A percentile compares a stretch with the other conserved stretches of the same genome.
Conservation (phyloP, 257 asterid genomes). For the Pogostemon cablin region DNA sequence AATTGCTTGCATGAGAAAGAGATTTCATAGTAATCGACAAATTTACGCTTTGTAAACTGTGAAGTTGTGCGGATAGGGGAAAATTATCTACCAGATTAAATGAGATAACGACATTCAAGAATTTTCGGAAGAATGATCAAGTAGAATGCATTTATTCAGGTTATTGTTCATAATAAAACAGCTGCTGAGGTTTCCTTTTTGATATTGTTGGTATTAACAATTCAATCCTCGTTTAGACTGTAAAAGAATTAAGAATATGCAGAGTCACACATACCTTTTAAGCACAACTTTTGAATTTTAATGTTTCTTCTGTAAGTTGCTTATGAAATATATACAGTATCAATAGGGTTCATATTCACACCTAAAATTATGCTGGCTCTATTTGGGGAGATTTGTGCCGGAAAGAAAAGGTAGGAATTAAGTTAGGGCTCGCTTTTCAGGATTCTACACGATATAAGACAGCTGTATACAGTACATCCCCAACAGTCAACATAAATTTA, state of each 20-base stretch:
- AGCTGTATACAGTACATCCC: not conserved
- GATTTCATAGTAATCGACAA: not conserved
- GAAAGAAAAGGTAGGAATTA: not conserved
- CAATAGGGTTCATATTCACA: slow-evolving; percentile 8
- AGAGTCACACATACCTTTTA: not conserved
- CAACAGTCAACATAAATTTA: not conserved
- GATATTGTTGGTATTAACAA: not conserved
- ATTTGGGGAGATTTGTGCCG: not conserved
- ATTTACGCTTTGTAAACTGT: slow-evolving; percentile 13
- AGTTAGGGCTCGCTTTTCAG: not conserved
- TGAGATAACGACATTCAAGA: slow-evolving; percentile 2
- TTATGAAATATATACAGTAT: slow-evolving; percentile 6
- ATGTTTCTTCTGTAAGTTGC: not conserved
- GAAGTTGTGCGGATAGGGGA: slow-evolving; percentile 1
- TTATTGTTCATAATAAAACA: not conserved
- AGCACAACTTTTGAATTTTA: slow-evolving; percentile 7
- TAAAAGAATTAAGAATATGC: not conserved
- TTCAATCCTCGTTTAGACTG: not conserved
- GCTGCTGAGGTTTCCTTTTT: not conserved
- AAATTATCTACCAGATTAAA: slow-evolving; percentile 1
- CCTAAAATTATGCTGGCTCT: not conserved
- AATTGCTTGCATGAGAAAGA: not conserved
- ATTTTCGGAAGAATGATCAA: slow-evolving; percentile 13
- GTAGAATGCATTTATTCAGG: not conserved
- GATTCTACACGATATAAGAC: not conserved